Percentiles rank a stretch among this genome's conserved stretches.
phyloP scores from a whole-genome alignment of 2,329 filamentous ascomycete species.

The Paraphoma chrysanthemicola region DNA sequence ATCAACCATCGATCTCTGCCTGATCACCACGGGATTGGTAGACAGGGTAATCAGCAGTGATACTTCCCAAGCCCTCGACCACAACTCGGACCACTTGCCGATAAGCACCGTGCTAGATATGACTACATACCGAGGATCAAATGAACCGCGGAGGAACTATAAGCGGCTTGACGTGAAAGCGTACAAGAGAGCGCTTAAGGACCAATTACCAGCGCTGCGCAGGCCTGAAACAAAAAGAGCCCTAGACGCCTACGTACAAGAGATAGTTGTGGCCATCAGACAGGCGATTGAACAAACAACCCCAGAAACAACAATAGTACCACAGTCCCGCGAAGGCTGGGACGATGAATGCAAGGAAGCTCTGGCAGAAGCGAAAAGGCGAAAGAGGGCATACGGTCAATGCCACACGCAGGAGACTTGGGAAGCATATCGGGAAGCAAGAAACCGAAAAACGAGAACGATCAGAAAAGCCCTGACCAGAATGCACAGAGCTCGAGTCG shows the following conservation, averaged over 20 bases:
- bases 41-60: conserved; percentile 17
- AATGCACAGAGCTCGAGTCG: conserved; percentile 27
- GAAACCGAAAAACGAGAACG: conserved; percentile 32
- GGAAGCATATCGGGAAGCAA: conserved; percentile 17
- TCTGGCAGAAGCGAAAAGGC: conserved; percentile 10
- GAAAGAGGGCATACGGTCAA: conserved; percentile 12
- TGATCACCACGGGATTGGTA: conserved; percentile 12
- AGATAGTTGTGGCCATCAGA: conserved; percentile 10
- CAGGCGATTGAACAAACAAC: conserved; percentile 10
- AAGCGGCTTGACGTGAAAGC: conserved; percentile 8
- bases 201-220: conserved; percentile 11
- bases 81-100: conserved; percentile 29
- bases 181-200: conserved; percentile 11
- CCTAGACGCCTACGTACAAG: conserved; percentile 12
- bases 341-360: conserved; percentile 12
- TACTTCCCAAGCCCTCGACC: conserved; percentile 15
- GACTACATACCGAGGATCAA: conserved; percentile 1
- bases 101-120: conserved; percentile 24
- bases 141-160: conserved; percentile 6
- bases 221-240: conserved; percentile 14
- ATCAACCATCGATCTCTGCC: conserved; percentile 17
- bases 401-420: conserved; percentile 9
- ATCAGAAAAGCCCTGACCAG: conserved; percentile 22
- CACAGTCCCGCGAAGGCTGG: conserved; percentile 10
- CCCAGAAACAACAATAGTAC: conserved; percentile 2